These are phyloP conservation scores for Rhodotorula paludigena DNA, from an alignment of 768 basidiomycete species.

Conservation along the genomic window DNA sequence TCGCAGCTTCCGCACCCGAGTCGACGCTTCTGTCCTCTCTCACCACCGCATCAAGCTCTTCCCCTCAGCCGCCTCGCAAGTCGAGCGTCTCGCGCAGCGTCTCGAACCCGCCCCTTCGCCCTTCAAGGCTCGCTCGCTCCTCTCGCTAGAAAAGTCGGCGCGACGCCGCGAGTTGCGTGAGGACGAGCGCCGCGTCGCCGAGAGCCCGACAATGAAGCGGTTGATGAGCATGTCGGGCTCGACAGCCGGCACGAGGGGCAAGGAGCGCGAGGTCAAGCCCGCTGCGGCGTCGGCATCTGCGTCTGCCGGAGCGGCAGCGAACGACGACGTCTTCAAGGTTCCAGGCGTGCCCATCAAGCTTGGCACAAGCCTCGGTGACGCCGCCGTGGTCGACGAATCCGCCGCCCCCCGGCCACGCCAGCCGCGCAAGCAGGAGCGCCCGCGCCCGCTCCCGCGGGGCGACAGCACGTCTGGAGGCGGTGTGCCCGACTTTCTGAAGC, in stretches of 20 bases:
- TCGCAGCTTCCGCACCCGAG: conserved; percentile 11
- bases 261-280: neutral
- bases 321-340: conserved; percentile 30
- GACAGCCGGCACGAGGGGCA: neutral
- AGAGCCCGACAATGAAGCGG: conserved; percentile 40
- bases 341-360: conserved; percentile 4
- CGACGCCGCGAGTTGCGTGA: conserved; percentile 9
- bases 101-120: conserved; percentile 25
- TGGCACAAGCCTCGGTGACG: neutral
- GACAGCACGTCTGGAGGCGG: conserved; percentile 3
- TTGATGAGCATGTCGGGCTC: conserved; percentile 10
- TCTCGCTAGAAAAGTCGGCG: conserved; percentile 35
- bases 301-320: neutral
- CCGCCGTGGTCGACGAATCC: no score
- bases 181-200: conserved; percentile 13
- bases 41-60: conserved; percentile 39
- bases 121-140: conserved; percentile 35
- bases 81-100: conserved; percentile 6
- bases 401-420: neutral
- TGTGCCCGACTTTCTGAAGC: conserved; percentile 10
- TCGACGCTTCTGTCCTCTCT: neutral
- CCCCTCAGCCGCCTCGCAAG: conserved; percentile 14
- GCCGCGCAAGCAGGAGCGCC: conserved; percentile 31
- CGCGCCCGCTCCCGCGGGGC: conserved; percentile 21
- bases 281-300: no score